Conservation (phyloP, 2,329 filamentous ascomycete genomes). For the Pseudogymnoascus sp. region DNA sequence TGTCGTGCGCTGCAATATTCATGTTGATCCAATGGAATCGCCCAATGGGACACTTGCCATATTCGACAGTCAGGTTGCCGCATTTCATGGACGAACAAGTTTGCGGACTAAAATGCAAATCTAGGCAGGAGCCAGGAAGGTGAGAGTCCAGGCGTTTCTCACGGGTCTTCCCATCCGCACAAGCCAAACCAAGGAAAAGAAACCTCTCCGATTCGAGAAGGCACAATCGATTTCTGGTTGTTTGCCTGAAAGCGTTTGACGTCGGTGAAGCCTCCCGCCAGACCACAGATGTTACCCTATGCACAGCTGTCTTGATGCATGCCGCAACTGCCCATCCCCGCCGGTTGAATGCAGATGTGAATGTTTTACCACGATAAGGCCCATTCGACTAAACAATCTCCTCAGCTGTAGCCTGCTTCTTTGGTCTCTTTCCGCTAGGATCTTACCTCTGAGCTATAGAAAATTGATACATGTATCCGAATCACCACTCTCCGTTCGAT, state of each 20-base stretch:
- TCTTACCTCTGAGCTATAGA: background rate
- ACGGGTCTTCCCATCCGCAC: background rate
- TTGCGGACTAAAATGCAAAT: background rate
- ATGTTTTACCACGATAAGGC: background rate
- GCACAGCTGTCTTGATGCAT: background rate
- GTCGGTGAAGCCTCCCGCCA: background rate
- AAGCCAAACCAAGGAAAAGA: background rate
- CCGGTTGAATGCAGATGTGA: conserved; percentile 5
- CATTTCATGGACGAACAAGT: background rate
- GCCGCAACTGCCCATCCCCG: background rate
- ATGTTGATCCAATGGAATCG: background rate
- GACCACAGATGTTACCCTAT: conserved; percentile 1
- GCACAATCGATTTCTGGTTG: background rate
- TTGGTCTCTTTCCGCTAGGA: background rate
- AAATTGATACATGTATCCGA: background rate
- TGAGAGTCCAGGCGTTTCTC: background rate
- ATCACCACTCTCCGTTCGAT: background rate
- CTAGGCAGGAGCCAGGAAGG: background rate
- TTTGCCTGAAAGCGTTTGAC: background rate
- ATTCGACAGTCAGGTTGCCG: background rate
- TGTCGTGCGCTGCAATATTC: conserved; percentile 4
- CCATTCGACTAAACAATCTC: background rate
- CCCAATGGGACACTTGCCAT: conserved; percentile 1
- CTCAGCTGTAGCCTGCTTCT: conserved; percentile 1
- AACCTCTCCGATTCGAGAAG: background rate